These are phyloP conservation scores for Cutaneotrichosporon cavernicola DNA, from an alignment of 1,284 basidiomycete species.

Conservation along the genomic window DNA sequence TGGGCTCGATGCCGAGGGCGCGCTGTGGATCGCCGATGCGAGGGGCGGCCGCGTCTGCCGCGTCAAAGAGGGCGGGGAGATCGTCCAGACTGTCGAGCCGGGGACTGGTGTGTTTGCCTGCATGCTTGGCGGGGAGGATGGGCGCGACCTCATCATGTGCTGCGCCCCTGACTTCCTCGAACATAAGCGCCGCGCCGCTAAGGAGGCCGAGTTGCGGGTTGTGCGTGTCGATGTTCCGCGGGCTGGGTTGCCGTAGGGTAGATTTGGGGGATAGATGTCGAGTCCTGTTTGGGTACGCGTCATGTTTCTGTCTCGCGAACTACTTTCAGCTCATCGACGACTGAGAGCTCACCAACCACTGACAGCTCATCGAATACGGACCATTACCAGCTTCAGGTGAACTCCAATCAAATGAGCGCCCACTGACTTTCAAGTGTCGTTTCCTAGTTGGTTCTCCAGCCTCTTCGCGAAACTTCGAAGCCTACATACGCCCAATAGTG, in stretches of 20 bases:
- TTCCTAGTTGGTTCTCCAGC: too few relatives aligned
- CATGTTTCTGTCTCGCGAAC: too few relatives aligned
- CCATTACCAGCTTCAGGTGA: too few relatives aligned
- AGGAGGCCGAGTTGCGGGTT: slow-evolving; percentile 11
- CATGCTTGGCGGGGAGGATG: slow-evolving; percentile 16
- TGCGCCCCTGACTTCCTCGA: slow-evolving; percentile 15
- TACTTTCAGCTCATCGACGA: too few relatives aligned
- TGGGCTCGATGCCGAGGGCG: slow-evolving; percentile 13
- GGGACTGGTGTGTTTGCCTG: slow-evolving; percentile 14
- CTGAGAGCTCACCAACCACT: too few relatives aligned
- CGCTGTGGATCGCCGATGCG: slow-evolving; percentile 16
- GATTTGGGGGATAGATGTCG: too few relatives aligned
- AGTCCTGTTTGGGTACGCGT: too few relatives aligned
- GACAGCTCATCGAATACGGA: too few relatives aligned
- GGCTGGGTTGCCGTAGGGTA: slow-evolving; percentile 4
- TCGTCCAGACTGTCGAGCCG: slow-evolving; percentile 9
- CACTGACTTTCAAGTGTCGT: too few relatives aligned
- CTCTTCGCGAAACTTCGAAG: too few relatives aligned
- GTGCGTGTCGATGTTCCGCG: slow-evolving; percentile 5
- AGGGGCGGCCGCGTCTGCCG: slow-evolving; percentile 11
- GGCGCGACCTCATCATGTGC: slow-evolving; percentile 13
- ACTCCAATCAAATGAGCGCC: too few relatives aligned
- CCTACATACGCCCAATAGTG: too few relatives aligned
- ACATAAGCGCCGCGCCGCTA: slow-evolving; percentile 1
- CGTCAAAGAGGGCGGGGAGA: slow-evolving; percentile 10